Conservation (phyloP, 345 rosid genomes). For the Moringa oleifera region DNA sequence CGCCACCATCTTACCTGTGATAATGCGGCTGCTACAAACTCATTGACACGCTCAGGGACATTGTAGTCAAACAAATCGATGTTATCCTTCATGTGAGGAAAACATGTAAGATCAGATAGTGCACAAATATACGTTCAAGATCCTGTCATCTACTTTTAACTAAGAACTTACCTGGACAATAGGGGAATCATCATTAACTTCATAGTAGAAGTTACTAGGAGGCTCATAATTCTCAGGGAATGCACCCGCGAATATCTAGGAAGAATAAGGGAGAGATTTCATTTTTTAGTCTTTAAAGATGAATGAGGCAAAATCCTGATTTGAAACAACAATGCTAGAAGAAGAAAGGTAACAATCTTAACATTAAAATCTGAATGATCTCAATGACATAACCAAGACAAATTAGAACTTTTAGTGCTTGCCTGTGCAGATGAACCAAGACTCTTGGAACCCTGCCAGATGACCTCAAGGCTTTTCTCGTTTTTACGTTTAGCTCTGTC, state of each 20-base stretch:
- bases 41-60: slow-evolving; percentile 42
- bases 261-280: not conserved
- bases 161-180: slow-evolving; percentile 36
- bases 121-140: not conserved
- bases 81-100: slow-evolving; percentile 32
- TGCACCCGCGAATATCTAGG: slow-evolving; percentile 46
- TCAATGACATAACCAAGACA: not conserved
- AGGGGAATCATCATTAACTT: slow-evolving; percentile 40
- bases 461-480: slow-evolving; percentile 44
- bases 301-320: not conserved
- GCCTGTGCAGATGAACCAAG: slow-evolving; percentile 52
- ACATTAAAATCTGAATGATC: not conserved
- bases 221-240: slow-evolving; percentile 53
- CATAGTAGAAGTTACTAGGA: slow-evolving; percentile 42
- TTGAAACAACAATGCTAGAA: not conserved
- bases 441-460: slow-evolving; percentile 50
- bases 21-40: slow-evolving; percentile 44
- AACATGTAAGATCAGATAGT: not conserved
- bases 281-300: not conserved
- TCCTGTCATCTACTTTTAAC: not conserved
- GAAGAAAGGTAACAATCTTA: not conserved
- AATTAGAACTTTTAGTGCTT: not conserved
- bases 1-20: slow-evolving; percentile 32
- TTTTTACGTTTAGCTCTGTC: slow-evolving; percentile 44
- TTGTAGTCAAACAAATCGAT: slow-evolving; percentile 48